phyloP scores from a whole-genome alignment of 495 filamentous ascomycete genomes.

The Neurospora sp. region DNA sequence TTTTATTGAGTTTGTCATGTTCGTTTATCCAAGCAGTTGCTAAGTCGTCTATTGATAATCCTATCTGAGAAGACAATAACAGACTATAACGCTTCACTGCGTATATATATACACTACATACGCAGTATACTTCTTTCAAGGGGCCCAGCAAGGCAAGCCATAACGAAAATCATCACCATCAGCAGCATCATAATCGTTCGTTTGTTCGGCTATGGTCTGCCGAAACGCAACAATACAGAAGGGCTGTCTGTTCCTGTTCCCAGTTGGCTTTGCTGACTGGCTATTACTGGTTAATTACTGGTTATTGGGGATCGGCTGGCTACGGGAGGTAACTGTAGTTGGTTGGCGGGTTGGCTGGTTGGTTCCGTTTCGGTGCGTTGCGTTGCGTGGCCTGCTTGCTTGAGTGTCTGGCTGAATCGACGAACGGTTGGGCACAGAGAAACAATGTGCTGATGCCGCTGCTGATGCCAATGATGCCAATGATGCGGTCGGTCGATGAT shows the following conservation, averaged over 20 bases:
- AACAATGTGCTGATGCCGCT: background rate
- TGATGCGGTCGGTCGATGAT: background rate
- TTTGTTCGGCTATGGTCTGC: background rate
- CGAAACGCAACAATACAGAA: background rate
- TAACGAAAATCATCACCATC: background rate
- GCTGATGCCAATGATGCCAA: background rate
- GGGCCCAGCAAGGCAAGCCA: background rate
- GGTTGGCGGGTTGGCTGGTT: background rate
- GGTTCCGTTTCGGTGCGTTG: background rate
- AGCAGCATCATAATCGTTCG: background rate
- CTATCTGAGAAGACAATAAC: background rate
- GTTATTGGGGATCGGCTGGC: background rate
- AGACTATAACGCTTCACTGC: background rate
- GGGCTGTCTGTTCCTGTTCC: background rate
- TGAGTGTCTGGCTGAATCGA: background rate
- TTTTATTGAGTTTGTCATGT: background rate
- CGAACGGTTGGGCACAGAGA: background rate
- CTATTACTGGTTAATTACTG: background rate
- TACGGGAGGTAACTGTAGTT: background rate
- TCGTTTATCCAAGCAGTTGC: background rate
- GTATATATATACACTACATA: background rate
- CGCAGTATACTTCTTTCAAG: background rate
- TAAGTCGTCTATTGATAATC: background rate
- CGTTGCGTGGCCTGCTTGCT: background rate
- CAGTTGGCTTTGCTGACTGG: background rate